Evolutionary conservation across 2,329 filamentous ascomycete species (phyloP).

Genomic region (Sporothrix pallida): DNA sequence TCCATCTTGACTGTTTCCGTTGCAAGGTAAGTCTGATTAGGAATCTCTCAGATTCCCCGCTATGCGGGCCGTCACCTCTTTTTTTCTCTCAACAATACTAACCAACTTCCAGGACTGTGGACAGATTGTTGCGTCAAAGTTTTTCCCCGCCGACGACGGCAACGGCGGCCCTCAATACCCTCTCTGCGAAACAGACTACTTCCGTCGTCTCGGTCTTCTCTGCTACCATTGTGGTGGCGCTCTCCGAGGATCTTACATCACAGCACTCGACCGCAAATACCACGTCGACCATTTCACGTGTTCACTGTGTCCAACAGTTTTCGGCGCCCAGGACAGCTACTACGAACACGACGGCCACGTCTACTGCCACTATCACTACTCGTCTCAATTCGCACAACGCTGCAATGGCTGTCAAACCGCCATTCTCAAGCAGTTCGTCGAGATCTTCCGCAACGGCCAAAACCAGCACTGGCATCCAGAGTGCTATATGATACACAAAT

Average conservation of each 20-base stretch:
- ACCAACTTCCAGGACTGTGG: constrained; percentile 84
- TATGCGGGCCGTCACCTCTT: background rate
- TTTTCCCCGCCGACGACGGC: constrained; percentile 95
- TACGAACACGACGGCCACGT: constrained; percentile 97
- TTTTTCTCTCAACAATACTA: background rate
- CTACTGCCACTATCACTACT: constrained; percentile 99
- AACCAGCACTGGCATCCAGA: constrained; percentile 99
- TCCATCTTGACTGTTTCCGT: constrained; percentile 96
- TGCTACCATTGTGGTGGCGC: constrained; percentile 93
- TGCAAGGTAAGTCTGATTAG: constrained; percentile 73
- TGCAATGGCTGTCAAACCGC: constrained; percentile 97
- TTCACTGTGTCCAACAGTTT: constrained; percentile 95
- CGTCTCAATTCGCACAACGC: constrained; percentile 92
- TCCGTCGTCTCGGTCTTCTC: constrained; percentile 85
- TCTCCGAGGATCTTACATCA: constrained; percentile 95
- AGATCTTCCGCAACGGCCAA: constrained; percentile 96
- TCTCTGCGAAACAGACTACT: constrained; percentile 97
- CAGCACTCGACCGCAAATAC: constrained; percentile 95
- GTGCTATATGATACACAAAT: constrained; percentile 99
- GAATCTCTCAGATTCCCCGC: background rate
- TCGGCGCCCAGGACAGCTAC: constrained; percentile 97
- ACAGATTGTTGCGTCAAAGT: constrained; percentile 96
- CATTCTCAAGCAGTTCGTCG: constrained; percentile 98
- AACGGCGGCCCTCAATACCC: constrained; percentile 87
- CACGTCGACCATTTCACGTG: constrained; percentile 99